A percentile compares a stretch with the other conserved stretches of the same genome.
phyloP scores from a whole-genome alignment of 805 yeast genomes.

The Myxozyma mucilagina region DNA sequence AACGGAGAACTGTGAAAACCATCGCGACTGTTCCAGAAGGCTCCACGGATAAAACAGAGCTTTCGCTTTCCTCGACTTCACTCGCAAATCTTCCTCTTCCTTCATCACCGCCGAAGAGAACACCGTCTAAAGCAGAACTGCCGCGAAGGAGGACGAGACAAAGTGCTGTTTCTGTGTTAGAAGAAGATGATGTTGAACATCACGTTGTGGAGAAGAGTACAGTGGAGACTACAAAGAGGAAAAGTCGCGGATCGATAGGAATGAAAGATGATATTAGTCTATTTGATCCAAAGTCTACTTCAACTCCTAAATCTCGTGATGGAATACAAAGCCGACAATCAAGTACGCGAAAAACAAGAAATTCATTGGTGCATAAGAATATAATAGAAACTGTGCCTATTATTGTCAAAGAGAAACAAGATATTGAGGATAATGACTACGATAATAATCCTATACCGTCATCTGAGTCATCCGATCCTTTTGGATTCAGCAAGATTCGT shows the following conservation, averaged over 20 bases:
- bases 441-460: slow-evolving; percentile 4
- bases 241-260: neutral
- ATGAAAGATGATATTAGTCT: neutral
- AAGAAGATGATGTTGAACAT: neutral
- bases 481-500: slow-evolving; percentile 23
- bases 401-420: neutral
- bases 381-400: neutral
- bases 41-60: neutral
- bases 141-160: slow-evolving; percentile 1
- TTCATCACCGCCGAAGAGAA: slow-evolving; percentile 2
- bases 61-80: neutral
- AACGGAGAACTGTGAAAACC: slow-evolving; percentile 10
- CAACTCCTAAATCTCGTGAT: neutral
- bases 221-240: neutral
- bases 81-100: neutral
- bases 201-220: neutral
- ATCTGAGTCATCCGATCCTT: slow-evolving; percentile 24
- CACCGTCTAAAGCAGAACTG: neutral
- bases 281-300: neutral
- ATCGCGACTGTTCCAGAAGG: neutral
- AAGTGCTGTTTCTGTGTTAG: neutral
- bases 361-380: neutral
- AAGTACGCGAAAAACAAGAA: neutral
- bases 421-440: slow-evolving; percentile 5
- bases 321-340: neutral